phyloP scores from a whole-genome alignment of 2,329 filamentous ascomycete genomes.

The Exophiala sideris region DNA sequence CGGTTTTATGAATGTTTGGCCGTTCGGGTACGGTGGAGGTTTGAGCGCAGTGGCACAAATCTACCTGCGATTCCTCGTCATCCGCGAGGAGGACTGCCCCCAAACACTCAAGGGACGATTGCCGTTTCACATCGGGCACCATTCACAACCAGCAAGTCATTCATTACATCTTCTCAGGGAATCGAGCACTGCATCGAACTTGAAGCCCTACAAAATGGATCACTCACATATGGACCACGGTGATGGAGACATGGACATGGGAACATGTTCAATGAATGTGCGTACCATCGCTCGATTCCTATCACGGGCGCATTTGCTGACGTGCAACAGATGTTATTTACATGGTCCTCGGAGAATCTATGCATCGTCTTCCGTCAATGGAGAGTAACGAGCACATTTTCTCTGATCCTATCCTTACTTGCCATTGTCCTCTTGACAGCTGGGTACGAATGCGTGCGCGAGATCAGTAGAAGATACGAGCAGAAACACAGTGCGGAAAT shows the following conservation, averaged over 20 bases:
- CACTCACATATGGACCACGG: constrained; percentile 53
- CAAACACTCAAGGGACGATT: too few species aligned
- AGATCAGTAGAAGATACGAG: constrained; percentile 75
- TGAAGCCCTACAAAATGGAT: constrained; percentile 19
- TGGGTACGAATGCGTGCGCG: constrained; percentile 88
- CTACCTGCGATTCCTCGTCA: too few species aligned
- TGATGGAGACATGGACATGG: constrained; percentile 57
- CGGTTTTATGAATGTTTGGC: too few species aligned
- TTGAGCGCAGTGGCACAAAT: too few species aligned
- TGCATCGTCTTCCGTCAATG: constrained; percentile 94
- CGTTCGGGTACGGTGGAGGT: too few species aligned
- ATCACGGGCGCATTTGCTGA: constrained; percentile 5
- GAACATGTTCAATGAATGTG: constrained; percentile 89
- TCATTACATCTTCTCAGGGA: too few species aligned
- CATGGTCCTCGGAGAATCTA: constrained; percentile 87
- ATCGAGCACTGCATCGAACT: background rate
- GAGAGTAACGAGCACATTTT: constrained; percentile 72
- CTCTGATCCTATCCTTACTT: constrained; percentile 77
- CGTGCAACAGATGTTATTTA: constrained; percentile 82
- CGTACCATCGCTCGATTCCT: constrained; percentile 33
- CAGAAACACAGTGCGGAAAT: constrained; percentile 45
- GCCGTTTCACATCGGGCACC: too few species aligned
- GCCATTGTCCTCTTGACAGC: constrained; percentile 78
- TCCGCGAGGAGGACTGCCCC: too few species aligned
- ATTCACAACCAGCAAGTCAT: too few species aligned